phyloP scores from a whole-genome alignment of 257 asterid species.

The Ocimum tenuiflorum region DNA sequence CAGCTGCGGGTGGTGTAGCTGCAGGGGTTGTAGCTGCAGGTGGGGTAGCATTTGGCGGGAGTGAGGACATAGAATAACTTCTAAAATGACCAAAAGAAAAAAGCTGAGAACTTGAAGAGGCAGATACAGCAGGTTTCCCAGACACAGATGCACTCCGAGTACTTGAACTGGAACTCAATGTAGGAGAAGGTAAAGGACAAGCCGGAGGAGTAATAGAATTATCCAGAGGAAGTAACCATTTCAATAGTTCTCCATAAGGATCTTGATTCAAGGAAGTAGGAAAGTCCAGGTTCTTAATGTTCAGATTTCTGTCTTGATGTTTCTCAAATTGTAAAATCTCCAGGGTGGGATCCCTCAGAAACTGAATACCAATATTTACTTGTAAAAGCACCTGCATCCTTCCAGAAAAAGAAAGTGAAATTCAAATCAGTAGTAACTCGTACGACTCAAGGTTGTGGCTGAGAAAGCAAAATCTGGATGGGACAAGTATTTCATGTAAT shows the following conservation, averaged over 20 bases:
- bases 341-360: constrained; percentile 71
- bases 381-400: constrained; percentile 99
- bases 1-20: constrained; percentile 26
- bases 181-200: constrained; percentile 68
- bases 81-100: constrained; percentile 85
- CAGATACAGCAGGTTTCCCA: constrained; percentile 48
- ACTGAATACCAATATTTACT: constrained; percentile 69
- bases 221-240: constrained; percentile 95
- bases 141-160: constrained; percentile 51
- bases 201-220: constrained; percentile 66
- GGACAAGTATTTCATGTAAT: constrained; percentile 8
- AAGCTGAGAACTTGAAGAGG: constrained; percentile 76
- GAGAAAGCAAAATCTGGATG: constrained; percentile 3
- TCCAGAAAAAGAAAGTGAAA: constrained; percentile 65
- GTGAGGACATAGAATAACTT: constrained; percentile 96
- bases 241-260: constrained; percentile 70
- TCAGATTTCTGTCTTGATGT: constrained; percentile 45
- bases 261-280: constrained; percentile 41
- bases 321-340: constrained; percentile 95
- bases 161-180: constrained; percentile 54
- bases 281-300: constrained; percentile 39
- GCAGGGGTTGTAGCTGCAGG: constrained; percentile 45
- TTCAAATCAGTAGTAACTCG: constrained; percentile 41
- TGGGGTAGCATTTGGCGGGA: constrained; percentile 61
- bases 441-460: constrained; percentile 8